Percentiles rank a stretch among this genome's conserved stretches.
Conservation (phyloP, 148 eudicot genomes). For the Rhododendron henanense region DNA sequence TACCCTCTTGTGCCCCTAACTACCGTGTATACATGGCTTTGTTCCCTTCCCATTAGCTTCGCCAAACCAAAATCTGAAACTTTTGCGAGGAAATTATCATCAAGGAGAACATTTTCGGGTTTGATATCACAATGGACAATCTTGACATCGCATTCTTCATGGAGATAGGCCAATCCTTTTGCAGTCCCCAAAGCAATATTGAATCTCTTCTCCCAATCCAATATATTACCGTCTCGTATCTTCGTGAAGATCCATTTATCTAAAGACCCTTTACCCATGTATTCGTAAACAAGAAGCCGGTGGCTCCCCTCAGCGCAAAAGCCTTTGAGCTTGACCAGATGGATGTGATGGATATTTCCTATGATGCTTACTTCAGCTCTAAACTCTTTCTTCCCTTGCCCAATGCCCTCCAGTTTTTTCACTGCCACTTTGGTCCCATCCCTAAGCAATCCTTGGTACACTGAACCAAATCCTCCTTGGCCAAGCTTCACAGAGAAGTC, state of each 20-base stretch:
- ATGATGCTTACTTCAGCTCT: slow-evolving; percentile 35
- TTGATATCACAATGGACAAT: slow-evolving; percentile 29
- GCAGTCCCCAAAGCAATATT: slow-evolving; percentile 26
- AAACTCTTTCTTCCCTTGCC: slow-evolving; percentile 31
- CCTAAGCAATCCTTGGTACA: slow-evolving; percentile 23
- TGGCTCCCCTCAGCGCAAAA: slow-evolving; percentile 28
- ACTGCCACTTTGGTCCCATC: slow-evolving; percentile 30
- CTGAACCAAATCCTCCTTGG: slow-evolving; percentile 18
- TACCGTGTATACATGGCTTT: slow-evolving; percentile 23
- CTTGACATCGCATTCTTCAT: slow-evolving; percentile 31
- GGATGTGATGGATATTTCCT: slow-evolving; percentile 31
- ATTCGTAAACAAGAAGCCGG: slow-evolving; percentile 30
- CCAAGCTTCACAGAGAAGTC: slow-evolving; percentile 26
- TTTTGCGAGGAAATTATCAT: slow-evolving; percentile 19
- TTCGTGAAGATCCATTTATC: slow-evolving; percentile 29
- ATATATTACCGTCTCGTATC: background rate
- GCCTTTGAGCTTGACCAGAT: slow-evolving; percentile 32
- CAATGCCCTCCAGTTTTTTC: slow-evolving; percentile 28
- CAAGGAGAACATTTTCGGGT: slow-evolving; percentile 24
- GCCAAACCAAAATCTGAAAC: slow-evolving; percentile 31
- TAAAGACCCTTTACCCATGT: slow-evolving; percentile 25
- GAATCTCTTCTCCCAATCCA: slow-evolving; percentile 32
- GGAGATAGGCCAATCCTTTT: slow-evolving; percentile 32
- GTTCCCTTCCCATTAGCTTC: slow-evolving; percentile 24
- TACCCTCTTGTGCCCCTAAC: slow-evolving; percentile 31